Conservation (phyloP, 1,284 basidiomycete species). For the Exobasidium cylindrosporum region DNA sequence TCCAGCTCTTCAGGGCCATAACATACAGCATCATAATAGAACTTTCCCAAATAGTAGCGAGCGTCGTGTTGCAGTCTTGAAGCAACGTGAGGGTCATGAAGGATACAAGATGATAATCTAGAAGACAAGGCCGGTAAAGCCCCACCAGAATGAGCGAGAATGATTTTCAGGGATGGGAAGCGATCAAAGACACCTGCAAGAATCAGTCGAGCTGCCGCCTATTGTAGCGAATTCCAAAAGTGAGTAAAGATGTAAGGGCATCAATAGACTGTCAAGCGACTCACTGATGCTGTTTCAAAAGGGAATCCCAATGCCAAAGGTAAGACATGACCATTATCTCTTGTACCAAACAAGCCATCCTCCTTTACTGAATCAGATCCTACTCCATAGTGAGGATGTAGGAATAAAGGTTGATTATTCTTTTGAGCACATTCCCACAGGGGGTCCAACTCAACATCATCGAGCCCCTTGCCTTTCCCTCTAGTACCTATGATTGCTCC, state of each 20-base stretch:
- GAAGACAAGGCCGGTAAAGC: conserved; percentile 73
- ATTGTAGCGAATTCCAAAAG: not conserved
- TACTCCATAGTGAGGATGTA: conserved; percentile 28
- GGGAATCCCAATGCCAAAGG: conserved; percentile 81
- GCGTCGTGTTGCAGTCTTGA: conserved; percentile 73
- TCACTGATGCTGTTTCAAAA: conserved; percentile 78
- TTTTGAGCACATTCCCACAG: conserved; percentile 65
- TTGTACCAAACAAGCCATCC: conserved; percentile 63
- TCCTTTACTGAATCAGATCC: conserved; percentile 16
- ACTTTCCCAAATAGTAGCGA: conserved; percentile 68
- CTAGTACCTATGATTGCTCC: conserved; percentile 78
- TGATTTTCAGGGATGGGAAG: conserved; percentile 68
- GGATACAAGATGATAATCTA: conserved; percentile 74
- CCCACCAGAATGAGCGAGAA: conserved; percentile 80
- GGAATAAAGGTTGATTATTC: conserved; percentile 21
- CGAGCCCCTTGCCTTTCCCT: conserved; percentile 73
- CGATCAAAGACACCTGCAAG: conserved; percentile 75
- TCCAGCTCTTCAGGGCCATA: conserved; percentile 78
- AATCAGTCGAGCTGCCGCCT: conserved; percentile 65
- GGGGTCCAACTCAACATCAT: conserved; percentile 67
- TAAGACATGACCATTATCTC: conserved; percentile 77
- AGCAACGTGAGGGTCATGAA: conserved; percentile 74
- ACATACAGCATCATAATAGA: conserved; percentile 77
- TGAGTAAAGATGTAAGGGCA: not conserved
- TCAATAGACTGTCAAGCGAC: conserved; percentile 38